phyloP scores from a whole-genome alignment of 768 basidiomycete species.

The Ramaria sp. region DNA sequence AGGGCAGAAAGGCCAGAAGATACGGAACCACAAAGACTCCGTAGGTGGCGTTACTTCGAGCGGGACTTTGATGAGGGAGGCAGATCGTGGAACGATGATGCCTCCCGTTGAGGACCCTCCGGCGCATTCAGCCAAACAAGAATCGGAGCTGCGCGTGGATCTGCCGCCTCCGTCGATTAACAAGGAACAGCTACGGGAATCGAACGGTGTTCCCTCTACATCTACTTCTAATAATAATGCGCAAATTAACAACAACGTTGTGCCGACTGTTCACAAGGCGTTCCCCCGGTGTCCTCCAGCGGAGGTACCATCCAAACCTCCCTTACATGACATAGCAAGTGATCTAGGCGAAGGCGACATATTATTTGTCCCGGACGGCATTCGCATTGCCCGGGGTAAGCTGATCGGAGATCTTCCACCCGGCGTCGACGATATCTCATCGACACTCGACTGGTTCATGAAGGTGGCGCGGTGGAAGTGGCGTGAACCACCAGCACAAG shows the following conservation, averaged over 20 bases:
- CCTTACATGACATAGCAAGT: neutral
- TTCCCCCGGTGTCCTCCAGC: neutral
- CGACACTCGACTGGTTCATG: neutral
- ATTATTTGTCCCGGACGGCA: neutral
- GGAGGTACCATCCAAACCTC: neutral
- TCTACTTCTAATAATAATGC: too few relatives aligned
- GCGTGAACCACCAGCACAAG: neutral
- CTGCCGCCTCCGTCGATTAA: too few relatives aligned
- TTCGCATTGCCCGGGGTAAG: neutral
- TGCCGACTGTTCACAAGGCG: neutral
- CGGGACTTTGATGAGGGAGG: too few relatives aligned
- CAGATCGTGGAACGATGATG: too few relatives aligned
- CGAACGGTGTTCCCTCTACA: too few relatives aligned
- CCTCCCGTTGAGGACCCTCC: too few relatives aligned
- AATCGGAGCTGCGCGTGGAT: too few relatives aligned
- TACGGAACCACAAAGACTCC: too few relatives aligned
- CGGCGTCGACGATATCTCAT: neutral
- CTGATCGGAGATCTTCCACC: neutral
- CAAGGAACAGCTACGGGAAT: too few relatives aligned
- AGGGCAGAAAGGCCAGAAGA: too few relatives aligned
- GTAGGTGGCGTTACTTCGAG: too few relatives aligned
- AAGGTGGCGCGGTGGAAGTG: slow-evolving; percentile 1
- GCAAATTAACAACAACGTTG: neutral
- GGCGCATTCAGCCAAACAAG: too few relatives aligned
- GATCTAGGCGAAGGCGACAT: slow-evolving; percentile 1